Evolutionary conservation across 495 filamentous ascomycete genomes (phyloP).

Genomic region (Penicillium simplicissimum): DNA sequence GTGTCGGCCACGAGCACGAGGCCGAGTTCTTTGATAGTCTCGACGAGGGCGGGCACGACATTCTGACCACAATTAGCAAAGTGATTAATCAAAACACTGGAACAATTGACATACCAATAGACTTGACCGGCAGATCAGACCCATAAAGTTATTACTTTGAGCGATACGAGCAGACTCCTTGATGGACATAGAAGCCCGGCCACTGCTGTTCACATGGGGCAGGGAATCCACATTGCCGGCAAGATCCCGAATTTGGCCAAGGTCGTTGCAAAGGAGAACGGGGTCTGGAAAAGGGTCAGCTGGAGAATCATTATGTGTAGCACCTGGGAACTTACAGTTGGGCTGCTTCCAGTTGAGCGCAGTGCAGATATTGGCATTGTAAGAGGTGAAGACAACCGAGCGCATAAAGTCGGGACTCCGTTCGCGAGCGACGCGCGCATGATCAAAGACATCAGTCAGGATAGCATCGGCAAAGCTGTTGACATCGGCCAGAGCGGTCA

Average conservation of each 20-base stretch:
- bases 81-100: not conserved
- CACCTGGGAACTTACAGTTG: slow-evolving; percentile 67
- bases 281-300: slow-evolving; percentile 59
- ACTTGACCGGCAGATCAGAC: slow-evolving; percentile 82
- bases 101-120: slow-evolving; percentile 65
- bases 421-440: slow-evolving; percentile 75
- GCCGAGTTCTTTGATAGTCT: slow-evolving; percentile 91
- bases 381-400: slow-evolving; percentile 89
- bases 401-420: slow-evolving; percentile 67
- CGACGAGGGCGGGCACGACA: slow-evolving; percentile 86
- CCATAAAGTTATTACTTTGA: slow-evolving; percentile 97
- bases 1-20: slow-evolving; percentile 91
- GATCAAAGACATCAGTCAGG: slow-evolving; percentile 83
- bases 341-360: slow-evolving; percentile 99
- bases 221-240: slow-evolving; percentile 44
- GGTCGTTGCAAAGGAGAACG: slow-evolving; percentile 90
- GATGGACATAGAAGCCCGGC: slow-evolving; percentile 73
- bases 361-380: slow-evolving; percentile 84
- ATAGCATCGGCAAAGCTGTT: slow-evolving; percentile 85
- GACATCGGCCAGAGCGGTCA: slow-evolving; percentile 76
- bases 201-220: slow-evolving; percentile 59
- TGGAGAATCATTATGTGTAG: not conserved
- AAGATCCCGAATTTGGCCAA: slow-evolving; percentile 59
- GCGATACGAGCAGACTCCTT: slow-evolving; percentile 95
- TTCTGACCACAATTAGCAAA: slow-evolving; percentile 57